Base-by-base conservation (phyloP, 192 early-diverging fungal species). In the Paraglomus brasilianum region DNA sequence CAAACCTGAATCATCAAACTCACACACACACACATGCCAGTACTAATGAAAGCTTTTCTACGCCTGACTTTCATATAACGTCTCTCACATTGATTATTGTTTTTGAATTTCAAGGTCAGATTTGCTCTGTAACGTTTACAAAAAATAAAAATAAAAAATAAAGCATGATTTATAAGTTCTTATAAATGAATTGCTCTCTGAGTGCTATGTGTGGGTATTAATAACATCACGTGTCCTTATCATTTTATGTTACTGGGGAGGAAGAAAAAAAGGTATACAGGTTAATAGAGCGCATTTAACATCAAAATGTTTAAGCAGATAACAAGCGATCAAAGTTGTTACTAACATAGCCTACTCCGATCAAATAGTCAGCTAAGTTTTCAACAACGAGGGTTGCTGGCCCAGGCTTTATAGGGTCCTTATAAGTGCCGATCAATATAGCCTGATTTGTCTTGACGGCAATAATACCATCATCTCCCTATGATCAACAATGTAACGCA, bases 381-480 rank as follows among this genome's bases (percentile, higher is more conserved):
- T 91, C 91, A 46, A 94, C 86, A 64, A 88, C 84, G 66, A 82
- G 84, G 79, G 79, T 93, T 67, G 89, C 86, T 45, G 83, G 81
- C 50, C 91, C 91, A 7, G 87, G 79, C 67, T 89, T 82, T 10
- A 83, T 75, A 58, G 69, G 77, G 45, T 93, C 88, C 22, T 78
- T 69, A 68, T 92, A 91, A 62, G 82, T 71, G 42, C 88, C 89
- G 64, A 95, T 75, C 43, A 98, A 71, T 49, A 97, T 77, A 24
- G 91, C 85, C 77, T 92, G 88, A 41, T 78, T 85, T 17, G 94
- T 93, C 81, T 95, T 95, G 38, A 83, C 89, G 59, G 79, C 77
- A 74, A 81, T 72, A 70, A 90, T 73, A 71, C 94, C 94, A 70
- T 82, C 85, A 19, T 81, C 66, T 62, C 82, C 80, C 92, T 94